Percentiles rank a stretch among this genome's conserved stretches.
Evolutionary conservation across 2,329 filamentous ascomycete genomes (phyloP).

Genomic region (Emergomyces pasteurianus): DNA sequence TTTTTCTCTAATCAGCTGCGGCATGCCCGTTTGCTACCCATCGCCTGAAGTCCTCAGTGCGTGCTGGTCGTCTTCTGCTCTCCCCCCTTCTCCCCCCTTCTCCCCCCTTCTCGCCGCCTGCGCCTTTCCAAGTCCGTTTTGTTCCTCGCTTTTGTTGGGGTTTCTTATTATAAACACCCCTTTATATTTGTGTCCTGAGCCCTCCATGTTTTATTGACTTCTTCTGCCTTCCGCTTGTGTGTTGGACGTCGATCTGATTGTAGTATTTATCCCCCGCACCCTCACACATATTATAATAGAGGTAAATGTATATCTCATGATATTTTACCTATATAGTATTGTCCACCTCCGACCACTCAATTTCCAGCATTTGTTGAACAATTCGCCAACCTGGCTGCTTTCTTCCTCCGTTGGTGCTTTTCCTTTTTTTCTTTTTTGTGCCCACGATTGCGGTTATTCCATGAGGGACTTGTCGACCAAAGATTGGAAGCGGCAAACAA

Average conservation of each 20-base stretch:
- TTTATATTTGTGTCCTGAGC: not conserved
- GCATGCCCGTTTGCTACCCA: not conserved
- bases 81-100: not conserved
- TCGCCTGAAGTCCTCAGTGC: not conserved
- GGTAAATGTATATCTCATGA: not conserved
- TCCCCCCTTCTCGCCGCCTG: not conserved
- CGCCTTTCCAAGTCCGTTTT: not conserved
- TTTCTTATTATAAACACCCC: not conserved
- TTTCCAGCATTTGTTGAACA: not conserved
- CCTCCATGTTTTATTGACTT: not conserved
- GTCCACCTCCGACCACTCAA: not conserved
- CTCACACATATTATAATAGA: not conserved
- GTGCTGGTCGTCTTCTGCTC: not conserved
- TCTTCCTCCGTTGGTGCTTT: conserved; percentile 5
- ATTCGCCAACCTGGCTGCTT: conserved; percentile 2
- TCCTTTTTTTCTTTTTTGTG: conserved; percentile 5
- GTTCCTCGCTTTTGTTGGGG: not conserved
- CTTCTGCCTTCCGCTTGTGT: not conserved
- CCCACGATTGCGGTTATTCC: not conserved
- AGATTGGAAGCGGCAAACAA: conserved; percentile 5
- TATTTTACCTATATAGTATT: not conserved
- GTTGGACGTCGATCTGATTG: not conserved
- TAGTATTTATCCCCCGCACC: not conserved
- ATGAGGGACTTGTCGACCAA: conserved; percentile 6
- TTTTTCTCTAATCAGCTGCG: not conserved